Percentiles rank a stretch among this genome's conserved stretches.
phyloP scores from a whole-genome alignment of 371 early-diverging fungal species.

The Apophysomyces sp. region DNA sequence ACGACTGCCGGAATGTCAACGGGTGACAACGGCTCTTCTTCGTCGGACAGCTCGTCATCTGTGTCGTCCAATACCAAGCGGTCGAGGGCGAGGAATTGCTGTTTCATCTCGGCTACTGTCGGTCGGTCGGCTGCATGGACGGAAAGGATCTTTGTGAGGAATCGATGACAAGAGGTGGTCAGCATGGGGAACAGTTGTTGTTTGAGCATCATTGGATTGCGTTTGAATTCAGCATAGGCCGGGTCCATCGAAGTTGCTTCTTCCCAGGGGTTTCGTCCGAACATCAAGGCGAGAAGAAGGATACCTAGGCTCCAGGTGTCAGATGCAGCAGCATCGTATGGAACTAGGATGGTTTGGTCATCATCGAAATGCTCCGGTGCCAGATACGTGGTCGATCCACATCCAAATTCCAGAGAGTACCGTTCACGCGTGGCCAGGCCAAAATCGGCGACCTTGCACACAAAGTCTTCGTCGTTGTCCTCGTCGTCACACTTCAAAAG shows the following conservation, averaged over 20 bases:
- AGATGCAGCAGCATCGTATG: constrained; percentile 65
- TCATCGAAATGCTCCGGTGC: constrained; percentile 68
- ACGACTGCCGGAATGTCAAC: constrained; percentile 33
- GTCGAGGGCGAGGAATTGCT: constrained; percentile 28
- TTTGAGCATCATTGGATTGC: constrained; percentile 48
- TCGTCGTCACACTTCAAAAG: constrained; percentile 41
- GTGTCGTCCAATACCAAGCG: constrained; percentile 32
- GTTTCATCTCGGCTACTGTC: constrained; percentile 31
- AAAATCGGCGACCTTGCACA: constrained; percentile 82
- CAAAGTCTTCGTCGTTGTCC: constrained; percentile 34
- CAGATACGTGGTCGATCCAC: constrained; percentile 73
- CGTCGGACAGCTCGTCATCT: constrained; percentile 28
- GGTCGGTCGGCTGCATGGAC: constrained; percentile 33
- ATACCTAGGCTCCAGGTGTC: constrained; percentile 83
- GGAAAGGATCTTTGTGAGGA: constrained; percentile 30
- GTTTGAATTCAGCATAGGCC: constrained; percentile 55
- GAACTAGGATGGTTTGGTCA: constrained; percentile 30
- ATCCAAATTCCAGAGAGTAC: constrained; percentile 73
- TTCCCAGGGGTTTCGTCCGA: constrained; percentile 84
- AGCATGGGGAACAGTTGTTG: constrained; percentile 53
- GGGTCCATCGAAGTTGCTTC: constrained; percentile 55
- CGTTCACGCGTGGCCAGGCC: constrained; percentile 78
- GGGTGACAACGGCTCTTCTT: constrained; percentile 24
- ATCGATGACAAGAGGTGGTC: constrained; percentile 30
- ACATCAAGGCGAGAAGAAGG: constrained; percentile 69